Conservation (phyloP, 306 rosid genomes). For the Quercus gilva region DNA sequence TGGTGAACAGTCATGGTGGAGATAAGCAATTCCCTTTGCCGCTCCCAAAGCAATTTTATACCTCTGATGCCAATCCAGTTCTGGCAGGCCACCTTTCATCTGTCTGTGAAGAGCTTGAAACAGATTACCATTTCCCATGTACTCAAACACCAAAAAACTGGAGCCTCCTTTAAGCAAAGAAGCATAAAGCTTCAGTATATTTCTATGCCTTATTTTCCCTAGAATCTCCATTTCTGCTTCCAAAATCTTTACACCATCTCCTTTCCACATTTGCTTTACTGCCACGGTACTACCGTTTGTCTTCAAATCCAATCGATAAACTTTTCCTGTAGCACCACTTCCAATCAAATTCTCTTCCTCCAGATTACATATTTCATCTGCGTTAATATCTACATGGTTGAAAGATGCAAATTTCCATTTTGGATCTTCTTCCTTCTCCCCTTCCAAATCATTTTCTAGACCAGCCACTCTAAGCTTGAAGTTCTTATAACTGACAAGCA, state of each 20-base stretch:
- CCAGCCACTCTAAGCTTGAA: conserved; percentile 38
- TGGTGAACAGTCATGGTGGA: conserved; percentile 91
- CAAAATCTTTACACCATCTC: conserved; percentile 55
- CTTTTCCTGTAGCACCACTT: conserved; percentile 86
- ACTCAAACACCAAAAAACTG: conserved; percentile 78
- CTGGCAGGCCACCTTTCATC: conserved; percentile 47
- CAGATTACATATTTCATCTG: conserved; percentile 65
- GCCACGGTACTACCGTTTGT: conserved; percentile 60
- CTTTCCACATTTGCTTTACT: conserved; percentile 75
- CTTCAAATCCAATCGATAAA: conserved; percentile 69
- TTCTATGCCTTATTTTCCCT: conserved; percentile 81
- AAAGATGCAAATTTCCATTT: conserved; percentile 83
- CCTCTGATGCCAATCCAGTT: conserved; percentile 79
- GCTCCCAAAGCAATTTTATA: conserved; percentile 81
- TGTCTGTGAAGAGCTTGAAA: conserved; percentile 66
- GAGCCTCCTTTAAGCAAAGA: conserved; percentile 67
- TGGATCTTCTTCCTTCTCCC: conserved; percentile 37
- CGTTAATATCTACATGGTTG: conserved; percentile 70
- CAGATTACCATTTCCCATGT: conserved; percentile 88
- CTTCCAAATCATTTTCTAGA: conserved; percentile 24
- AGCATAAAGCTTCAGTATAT: conserved; percentile 91
- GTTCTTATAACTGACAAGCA: conserved; percentile 47
- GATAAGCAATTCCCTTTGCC: conserved; percentile 85
- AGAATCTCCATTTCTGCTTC: conserved; percentile 88
- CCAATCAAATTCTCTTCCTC: conserved; percentile 79